Percentiles rank a stretch among this genome's conserved stretches.
Evolutionary conservation across 2,329 filamentous ascomycete species (phyloP).

Genomic region (Colletotrichum lupini): DNA sequence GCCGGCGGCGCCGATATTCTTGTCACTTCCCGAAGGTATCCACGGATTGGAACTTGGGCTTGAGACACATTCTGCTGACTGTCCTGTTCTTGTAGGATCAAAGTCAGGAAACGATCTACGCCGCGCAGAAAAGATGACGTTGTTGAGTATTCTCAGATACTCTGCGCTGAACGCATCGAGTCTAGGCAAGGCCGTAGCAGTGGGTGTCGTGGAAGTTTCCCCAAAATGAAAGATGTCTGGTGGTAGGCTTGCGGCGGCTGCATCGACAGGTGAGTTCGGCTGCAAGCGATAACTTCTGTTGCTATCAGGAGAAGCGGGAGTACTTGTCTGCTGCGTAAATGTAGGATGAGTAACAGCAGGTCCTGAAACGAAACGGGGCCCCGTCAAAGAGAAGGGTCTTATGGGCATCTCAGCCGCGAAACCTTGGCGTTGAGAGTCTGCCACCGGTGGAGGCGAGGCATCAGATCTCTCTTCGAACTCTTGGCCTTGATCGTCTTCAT

Average conservation of each 20-base stretch:
- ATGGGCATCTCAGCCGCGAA: not conserved
- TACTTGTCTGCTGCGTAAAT: not conserved
- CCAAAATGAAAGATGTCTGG: not conserved
- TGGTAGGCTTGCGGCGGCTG: no score
- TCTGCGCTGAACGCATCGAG: not conserved
- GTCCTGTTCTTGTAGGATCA: not conserved
- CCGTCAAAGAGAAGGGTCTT: not conserved
- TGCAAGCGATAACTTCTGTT: not conserved
- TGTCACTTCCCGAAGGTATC: not conserved
- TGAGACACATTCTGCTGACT: not conserved
- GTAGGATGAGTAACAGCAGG: not conserved
- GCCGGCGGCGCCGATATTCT: conserved; percentile 37
- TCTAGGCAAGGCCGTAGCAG: not conserved
- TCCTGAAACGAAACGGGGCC: not conserved
- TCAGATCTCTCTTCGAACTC: not conserved
- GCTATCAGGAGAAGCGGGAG: not conserved
- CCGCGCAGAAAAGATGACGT: not conserved
- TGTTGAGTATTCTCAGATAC: not conserved
- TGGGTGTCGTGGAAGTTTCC: not conserved
- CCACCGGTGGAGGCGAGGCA: not conserved
- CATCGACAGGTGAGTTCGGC: not conserved
- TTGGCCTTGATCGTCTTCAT: not conserved
- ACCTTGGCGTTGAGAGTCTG: not conserved
- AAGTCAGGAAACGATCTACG: not conserved
- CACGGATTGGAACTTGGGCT: not conserved